phyloP scores from a whole-genome alignment of 495 filamentous ascomycete genomes.

The Podospora pseudoanserina region DNA sequence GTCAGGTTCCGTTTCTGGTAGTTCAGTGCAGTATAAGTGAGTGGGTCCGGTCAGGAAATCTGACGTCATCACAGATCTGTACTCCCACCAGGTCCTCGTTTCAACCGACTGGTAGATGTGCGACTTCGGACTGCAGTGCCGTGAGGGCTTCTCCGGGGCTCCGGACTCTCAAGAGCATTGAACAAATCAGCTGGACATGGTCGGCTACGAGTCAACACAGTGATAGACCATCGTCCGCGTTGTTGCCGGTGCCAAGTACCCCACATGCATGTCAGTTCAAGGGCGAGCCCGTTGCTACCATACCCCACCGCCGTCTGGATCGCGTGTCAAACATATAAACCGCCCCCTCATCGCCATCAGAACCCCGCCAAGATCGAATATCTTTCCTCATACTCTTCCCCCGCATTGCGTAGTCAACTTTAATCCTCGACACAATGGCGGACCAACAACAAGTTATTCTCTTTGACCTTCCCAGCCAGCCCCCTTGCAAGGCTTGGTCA shows the following conservation, averaged over 20 bases:
- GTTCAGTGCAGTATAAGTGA: too few species aligned
- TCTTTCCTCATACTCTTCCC: background rate
- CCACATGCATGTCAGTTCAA: background rate
- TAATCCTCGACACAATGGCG: background rate
- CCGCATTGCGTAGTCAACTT: background rate
- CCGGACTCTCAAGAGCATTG: too few species aligned
- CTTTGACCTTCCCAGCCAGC: conserved; percentile 55
- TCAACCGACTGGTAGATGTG: too few species aligned
- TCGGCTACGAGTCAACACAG: background rate
- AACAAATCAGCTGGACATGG: background rate
- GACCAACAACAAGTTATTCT: conserved; percentile 38
- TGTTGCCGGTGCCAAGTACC: background rate
- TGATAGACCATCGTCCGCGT: background rate
- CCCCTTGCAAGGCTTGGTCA: conserved; percentile 48
- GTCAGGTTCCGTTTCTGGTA: too few species aligned
- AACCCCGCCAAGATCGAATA: background rate
- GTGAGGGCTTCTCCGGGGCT: too few species aligned
- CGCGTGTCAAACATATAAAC: background rate
- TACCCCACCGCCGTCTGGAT: background rate
- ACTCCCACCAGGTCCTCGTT: too few species aligned
- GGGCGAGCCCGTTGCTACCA: background rate
- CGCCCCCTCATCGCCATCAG: background rate
- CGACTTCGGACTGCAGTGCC: background rate
- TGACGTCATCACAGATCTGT: too few species aligned
- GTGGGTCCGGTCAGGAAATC: too few species aligned